Percentiles rank a stretch among this genome's conserved stretches.
phyloP scores from a whole-genome alignment of 768 basidiomycete genomes.

The Scleroderma citrinum region DNA sequence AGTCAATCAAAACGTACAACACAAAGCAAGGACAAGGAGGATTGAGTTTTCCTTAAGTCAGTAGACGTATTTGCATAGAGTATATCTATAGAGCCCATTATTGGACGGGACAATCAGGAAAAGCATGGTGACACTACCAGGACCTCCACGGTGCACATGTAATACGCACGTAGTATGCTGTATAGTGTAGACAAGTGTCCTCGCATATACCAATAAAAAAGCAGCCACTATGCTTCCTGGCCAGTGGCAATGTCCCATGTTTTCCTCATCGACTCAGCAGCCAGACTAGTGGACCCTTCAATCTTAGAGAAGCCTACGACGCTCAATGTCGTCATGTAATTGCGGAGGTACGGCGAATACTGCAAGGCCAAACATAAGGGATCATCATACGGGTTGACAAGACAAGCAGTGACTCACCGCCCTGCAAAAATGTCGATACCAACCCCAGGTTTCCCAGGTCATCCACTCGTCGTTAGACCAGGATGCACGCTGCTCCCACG shows the following conservation, averaged over 20 bases:
- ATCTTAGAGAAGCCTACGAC: constrained; percentile 65
- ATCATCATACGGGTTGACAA: not conserved
- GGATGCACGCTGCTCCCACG: constrained; percentile 63
- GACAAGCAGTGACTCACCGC: constrained; percentile 42
- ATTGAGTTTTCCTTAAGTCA: constrained; percentile 4
- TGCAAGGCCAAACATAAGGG: constrained; percentile 22
- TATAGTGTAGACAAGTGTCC: not conserved
- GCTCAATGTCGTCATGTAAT: constrained; percentile 64
- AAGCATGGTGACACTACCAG: not conserved
- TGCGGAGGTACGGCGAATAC: constrained; percentile 79
- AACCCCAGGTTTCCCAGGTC: constrained; percentile 84
- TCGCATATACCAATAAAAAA: not conserved
- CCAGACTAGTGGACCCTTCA: constrained; percentile 51
- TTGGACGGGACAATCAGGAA: not conserved
- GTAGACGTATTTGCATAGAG: not conserved
- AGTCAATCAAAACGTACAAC: not conserved
- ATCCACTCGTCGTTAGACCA: constrained; percentile 78
- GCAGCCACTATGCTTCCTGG: constrained; percentile 34
- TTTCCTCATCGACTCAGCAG: constrained; percentile 52
- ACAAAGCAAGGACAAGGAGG: constrained; percentile 20
- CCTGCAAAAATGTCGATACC: constrained; percentile 87
- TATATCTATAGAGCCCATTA: not conserved
- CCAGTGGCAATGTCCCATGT: constrained; percentile 70
- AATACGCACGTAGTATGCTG: not conserved
- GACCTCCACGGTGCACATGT: not conserved